Percentiles rank a stretch among this genome's conserved stretches.
Conservation (phyloP, 2,329 filamentous ascomycete genomes). For the Dothistroma septosporum region DNA sequence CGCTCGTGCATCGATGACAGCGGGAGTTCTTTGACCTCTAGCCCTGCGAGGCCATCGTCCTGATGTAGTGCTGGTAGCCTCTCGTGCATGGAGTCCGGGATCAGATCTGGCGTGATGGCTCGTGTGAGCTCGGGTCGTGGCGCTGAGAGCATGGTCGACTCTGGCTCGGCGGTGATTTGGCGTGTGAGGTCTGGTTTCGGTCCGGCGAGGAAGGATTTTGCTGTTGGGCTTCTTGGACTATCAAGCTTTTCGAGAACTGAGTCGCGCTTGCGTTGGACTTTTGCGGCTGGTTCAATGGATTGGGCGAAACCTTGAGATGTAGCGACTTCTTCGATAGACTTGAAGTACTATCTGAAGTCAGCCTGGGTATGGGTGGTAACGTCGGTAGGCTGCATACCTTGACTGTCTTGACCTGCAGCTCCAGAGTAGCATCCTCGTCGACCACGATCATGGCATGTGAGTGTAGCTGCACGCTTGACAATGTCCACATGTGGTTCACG, state of each 20-base stretch:
- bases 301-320: conserved; percentile 44
- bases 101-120: conserved; percentile 33
- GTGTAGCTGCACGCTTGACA: conserved; percentile 76
- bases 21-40: conserved; percentile 32
- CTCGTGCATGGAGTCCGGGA: conserved; percentile 37
- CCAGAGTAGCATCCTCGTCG: conserved; percentile 64
- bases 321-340: conserved; percentile 48
- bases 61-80: conserved; percentile 19
- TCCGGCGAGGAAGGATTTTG: conserved; percentile 21
- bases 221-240: conserved; percentile 26
- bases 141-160: conserved; percentile 25
- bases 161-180: conserved; percentile 32
- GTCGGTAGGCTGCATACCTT: conserved; percentile 26
- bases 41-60: conserved; percentile 21
- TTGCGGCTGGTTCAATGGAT: conserved; percentile 36
- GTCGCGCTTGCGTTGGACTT: conserved; percentile 33
- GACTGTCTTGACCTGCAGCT: conserved; percentile 46
- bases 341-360: conserved; percentile 43
- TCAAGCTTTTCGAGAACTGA: conserved; percentile 36
- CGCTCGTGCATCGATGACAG: conserved; percentile 33
- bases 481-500: conserved; percentile 87
- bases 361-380: not conserved
- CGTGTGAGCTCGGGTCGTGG: conserved; percentile 23
- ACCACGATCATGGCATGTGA: conserved; percentile 77
- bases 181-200: conserved; percentile 17